phyloP scores from a whole-genome alignment of 73 alveolate genomes.

The Tetrahymena malaccensis region DNA sequence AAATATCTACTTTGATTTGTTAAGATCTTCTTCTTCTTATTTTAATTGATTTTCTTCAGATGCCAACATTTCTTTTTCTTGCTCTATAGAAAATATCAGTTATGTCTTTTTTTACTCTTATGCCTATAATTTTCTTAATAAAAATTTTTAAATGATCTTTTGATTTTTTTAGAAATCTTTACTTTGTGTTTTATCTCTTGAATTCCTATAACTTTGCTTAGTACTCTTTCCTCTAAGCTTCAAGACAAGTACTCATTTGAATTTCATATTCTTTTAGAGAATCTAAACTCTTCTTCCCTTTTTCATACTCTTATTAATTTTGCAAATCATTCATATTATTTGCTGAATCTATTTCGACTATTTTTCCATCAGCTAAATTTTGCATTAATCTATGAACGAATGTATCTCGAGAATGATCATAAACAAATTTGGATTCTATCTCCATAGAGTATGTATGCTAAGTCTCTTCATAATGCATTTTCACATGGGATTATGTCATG shows the following conservation, averaged over 20 bases:
- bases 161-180: background rate
- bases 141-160: background rate
- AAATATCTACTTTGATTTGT: background rate
- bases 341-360: background rate
- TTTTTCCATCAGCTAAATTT: background rate
- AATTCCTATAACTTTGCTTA: background rate
- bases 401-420: background rate
- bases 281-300: background rate
- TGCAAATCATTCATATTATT: background rate
- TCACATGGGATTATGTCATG: background rate
- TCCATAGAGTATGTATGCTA: background rate
- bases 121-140: background rate
- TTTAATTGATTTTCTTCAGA: background rate
- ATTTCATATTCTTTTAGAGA: background rate
- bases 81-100: background rate
- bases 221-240: background rate
- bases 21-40: background rate
- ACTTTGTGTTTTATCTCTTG: background rate
- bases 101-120: background rate
- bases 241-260: background rate
- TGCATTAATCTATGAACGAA: background rate
- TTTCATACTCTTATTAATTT: background rate
- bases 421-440: background rate
- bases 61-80: background rate
- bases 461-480: background rate